Conservation (phyloP, 106 monocot species). For the Acorus gramineus region DNA sequence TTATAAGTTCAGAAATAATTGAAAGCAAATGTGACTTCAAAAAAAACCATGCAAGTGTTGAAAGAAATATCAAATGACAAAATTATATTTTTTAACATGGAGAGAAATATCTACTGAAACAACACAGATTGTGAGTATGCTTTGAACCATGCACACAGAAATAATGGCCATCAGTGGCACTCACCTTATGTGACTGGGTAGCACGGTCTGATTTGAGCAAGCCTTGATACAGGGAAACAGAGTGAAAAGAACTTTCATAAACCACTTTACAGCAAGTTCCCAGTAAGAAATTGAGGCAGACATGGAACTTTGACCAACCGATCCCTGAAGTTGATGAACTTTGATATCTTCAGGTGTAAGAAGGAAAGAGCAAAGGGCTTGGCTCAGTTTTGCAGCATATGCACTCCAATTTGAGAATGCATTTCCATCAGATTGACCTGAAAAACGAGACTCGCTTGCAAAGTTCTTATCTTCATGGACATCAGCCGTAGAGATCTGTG, state of each 20-base stretch:
- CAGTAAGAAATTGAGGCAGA: conserved; percentile 65
- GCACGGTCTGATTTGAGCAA: conserved; percentile 50
- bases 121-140: too few species aligned
- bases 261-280: conserved; percentile 86
- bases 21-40: too few species aligned
- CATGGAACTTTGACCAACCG: conserved; percentile 36
- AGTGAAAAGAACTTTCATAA: conserved; percentile 72
- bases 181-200: conserved; percentile 83
- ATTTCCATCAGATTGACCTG: conserved; percentile 17
- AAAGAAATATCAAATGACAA: too few species aligned
- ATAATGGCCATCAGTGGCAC: too few species aligned
- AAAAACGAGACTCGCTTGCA: conserved; percentile 3
- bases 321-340: conserved; percentile 17
- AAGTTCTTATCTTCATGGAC: conserved; percentile 1
- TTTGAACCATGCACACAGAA: too few species aligned
- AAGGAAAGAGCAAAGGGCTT: conserved; percentile 84
- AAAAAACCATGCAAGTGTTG: too few species aligned
- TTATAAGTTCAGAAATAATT: too few species aligned
- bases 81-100: too few species aligned
- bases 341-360: conserved; percentile 57
- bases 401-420: conserved; percentile 46
- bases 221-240: conserved; percentile 94
- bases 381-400: conserved; percentile 58
- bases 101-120: too few species aligned
- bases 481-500: conserved; percentile 6